phyloP scores from a whole-genome alignment of 306 rosid genomes.

The Arachis stenosperma region DNA sequence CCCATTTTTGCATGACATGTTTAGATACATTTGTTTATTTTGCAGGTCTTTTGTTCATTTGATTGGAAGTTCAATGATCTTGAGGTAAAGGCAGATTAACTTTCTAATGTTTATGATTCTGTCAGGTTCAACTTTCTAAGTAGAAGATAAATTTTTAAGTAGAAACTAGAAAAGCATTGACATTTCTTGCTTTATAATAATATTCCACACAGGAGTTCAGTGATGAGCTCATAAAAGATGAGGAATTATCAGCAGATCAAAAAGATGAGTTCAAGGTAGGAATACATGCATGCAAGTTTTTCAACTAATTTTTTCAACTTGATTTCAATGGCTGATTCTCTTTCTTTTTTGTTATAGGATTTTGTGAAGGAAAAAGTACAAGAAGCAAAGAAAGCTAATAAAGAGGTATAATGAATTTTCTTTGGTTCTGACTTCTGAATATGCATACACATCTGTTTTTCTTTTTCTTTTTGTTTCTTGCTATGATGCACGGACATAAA shows the following conservation, averaged over 20 bases:
- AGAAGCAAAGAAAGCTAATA: conserved; percentile 69
- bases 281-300: neutral
- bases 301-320: neutral
- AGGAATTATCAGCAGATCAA: conserved; percentile 59
- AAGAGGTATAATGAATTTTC: conserved; percentile 49
- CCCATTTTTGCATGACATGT: neutral
- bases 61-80: conserved; percentile 84
- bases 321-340: neutral
- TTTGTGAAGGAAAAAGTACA: conserved; percentile 75
- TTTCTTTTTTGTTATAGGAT: conserved; percentile 46
- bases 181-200: conserved; percentile 19
- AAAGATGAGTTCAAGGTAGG: conserved; percentile 66
- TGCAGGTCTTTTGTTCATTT: conserved; percentile 72
- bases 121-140: neutral
- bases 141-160: conserved; percentile 11
- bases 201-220: conserved; percentile 60
- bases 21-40: conserved; percentile 12
- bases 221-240: conserved; percentile 61
- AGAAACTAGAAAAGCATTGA: neutral
- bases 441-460: too few species aligned
- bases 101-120: conserved; percentile 20
- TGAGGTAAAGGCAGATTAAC: conserved; percentile 54
- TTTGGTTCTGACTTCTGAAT: conserved; percentile 14
- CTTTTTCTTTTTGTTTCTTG: too few species aligned
- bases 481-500: too few species aligned